Percentiles rank a stretch among this genome's conserved stretches.
Conservation (phyloP, 345 rosid genomes). For the Eucalyptus grandis region DNA sequence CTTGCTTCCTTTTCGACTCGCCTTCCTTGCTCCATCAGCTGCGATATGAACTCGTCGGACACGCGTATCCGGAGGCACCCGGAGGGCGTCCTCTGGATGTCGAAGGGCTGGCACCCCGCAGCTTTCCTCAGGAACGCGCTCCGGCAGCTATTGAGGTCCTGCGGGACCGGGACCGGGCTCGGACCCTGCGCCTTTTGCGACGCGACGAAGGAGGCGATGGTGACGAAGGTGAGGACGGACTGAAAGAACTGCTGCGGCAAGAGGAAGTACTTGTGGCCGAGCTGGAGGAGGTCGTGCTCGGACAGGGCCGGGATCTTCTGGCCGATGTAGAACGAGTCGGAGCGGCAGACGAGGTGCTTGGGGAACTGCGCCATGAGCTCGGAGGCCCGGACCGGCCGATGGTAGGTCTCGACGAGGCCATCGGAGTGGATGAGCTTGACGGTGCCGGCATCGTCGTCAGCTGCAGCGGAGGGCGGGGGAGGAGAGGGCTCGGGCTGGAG, state of each 20-base stretch:
- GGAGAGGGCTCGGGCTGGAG: background rate
- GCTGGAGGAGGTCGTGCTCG: constrained; percentile 51
- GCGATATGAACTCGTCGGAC: constrained; percentile 68
- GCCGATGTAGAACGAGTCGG: constrained; percentile 73
- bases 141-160: background rate
- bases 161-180: background rate
- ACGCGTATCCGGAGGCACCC: constrained; percentile 58
- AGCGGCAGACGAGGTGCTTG: constrained; percentile 69
- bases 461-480: background rate
- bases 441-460: background rate
- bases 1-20: background rate
- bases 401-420: constrained; percentile 49
- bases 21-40: constrained; percentile 34
- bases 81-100: constrained; percentile 39
- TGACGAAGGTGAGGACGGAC: constrained; percentile 50
- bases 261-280: constrained; percentile 69
- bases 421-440: constrained; percentile 60
- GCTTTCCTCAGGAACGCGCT: background rate
- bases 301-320: constrained; percentile 65
- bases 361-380: constrained; percentile 57
- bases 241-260: constrained; percentile 67
- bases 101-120: constrained; percentile 26
- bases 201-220: constrained; percentile 42
- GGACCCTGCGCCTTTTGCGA: background rate
- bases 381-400: constrained; percentile 40